Conservation (phyloP, 352 stramenopile species). For the Phytophthora syringae region DNA sequence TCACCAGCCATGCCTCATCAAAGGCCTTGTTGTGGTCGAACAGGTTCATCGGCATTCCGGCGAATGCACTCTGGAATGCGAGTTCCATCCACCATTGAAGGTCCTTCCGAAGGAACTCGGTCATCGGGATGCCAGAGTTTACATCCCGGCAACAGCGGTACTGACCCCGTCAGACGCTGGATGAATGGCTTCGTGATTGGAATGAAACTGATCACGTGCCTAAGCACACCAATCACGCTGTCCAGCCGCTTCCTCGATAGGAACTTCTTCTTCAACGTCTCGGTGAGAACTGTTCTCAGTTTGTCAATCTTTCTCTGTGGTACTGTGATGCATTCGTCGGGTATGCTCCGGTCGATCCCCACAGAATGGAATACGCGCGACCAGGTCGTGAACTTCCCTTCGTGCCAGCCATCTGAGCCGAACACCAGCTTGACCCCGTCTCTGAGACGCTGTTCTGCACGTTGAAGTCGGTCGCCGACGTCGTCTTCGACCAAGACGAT, state of each 20-base stretch:
- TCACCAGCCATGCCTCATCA: not conserved
- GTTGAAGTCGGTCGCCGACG: too few relatives aligned
- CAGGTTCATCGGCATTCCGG: slow-evolving; percentile 2
- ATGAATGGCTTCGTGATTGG: slow-evolving; percentile 18
- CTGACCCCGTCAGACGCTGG: not conserved
- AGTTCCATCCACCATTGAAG: slow-evolving; percentile 2
- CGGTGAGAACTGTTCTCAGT: not conserved
- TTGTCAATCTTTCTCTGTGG: slow-evolving; percentile 8
- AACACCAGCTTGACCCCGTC: too few relatives aligned
- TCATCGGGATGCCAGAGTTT: slow-evolving; percentile 1
- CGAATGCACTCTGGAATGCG: slow-evolving; percentile 10
- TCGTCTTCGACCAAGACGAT: too few relatives aligned
- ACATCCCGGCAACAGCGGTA: not conserved
- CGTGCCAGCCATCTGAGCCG: too few relatives aligned
- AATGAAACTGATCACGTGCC: slow-evolving; percentile 18
- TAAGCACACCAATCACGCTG: not conserved
- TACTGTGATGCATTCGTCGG: not conserved
- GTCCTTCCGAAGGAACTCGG: slow-evolving; percentile 7
- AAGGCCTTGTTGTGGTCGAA: not conserved
- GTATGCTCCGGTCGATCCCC: slow-evolving; percentile 13
- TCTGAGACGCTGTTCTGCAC: too few relatives aligned
- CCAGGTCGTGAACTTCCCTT: too few relatives aligned
- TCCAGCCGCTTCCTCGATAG: not conserved
- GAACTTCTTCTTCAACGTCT: not conserved
- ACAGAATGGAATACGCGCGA: too few relatives aligned